Evolutionary conservation across 768 basidiomycete species (phyloP).

Genomic region (Amanita jacksonii): DNA sequence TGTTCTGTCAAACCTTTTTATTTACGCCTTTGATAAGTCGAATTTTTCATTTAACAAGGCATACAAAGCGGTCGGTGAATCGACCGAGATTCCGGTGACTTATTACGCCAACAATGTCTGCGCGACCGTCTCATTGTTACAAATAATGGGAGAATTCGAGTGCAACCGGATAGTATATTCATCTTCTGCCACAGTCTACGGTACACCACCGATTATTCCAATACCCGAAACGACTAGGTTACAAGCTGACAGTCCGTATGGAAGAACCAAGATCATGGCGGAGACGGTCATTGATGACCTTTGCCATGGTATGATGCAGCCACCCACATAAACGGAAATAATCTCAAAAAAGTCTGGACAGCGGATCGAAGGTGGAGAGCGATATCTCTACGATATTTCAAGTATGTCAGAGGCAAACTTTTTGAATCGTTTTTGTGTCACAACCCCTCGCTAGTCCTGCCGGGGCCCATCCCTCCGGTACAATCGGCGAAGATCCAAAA

Average conservation of each 20-base stretch:
- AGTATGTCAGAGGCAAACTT: slow-evolving; percentile 44
- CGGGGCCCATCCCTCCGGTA: slow-evolving; percentile 94
- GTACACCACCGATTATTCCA: slow-evolving; percentile 84
- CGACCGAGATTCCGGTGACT: slow-evolving; percentile 81
- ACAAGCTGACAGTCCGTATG: slow-evolving; percentile 87
- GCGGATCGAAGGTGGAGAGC: slow-evolving; percentile 72
- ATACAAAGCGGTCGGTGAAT: slow-evolving; percentile 97
- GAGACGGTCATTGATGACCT: slow-evolving; percentile 87
- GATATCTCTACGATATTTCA: slow-evolving; percentile 94
- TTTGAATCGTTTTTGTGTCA: not conserved
- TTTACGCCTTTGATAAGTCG: not conserved
- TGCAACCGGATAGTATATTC: slow-evolving; percentile 91
- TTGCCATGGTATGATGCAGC: slow-evolving; percentile 45
- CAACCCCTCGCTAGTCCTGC: slow-evolving; percentile 55
- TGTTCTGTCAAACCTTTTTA: slow-evolving; percentile 18
- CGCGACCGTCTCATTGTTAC: slow-evolving; percentile 78
- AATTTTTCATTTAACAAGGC: slow-evolving; percentile 42
- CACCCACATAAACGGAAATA: slow-evolving; percentile 7
- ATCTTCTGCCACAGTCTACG: slow-evolving; percentile 97
- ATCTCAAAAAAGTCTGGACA: slow-evolving; percentile 22
- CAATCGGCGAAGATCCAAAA: slow-evolving; percentile 93
- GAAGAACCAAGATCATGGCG: slow-evolving; percentile 91
- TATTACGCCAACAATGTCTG: slow-evolving; percentile 95
- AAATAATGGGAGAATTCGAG: slow-evolving; percentile 78
- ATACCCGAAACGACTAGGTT: slow-evolving; percentile 89